phyloP scores from a whole-genome alignment of 306 rosid genomes.

The Vigna hirtella region DNA sequence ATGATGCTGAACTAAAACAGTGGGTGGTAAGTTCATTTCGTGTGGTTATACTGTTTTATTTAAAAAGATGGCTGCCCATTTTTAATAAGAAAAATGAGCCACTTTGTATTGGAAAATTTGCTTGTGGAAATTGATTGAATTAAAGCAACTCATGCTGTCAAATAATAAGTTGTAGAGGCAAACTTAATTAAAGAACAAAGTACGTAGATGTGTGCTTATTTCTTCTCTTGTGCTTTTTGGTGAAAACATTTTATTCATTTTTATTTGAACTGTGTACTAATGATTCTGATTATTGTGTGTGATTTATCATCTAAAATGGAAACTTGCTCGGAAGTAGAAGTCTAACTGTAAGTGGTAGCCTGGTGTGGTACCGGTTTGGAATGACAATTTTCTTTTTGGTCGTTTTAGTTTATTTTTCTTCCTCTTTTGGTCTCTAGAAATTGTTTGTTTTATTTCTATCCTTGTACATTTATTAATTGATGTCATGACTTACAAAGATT shows the following conservation, averaged over 20 bases:
- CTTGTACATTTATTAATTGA: not conserved
- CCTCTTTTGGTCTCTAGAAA: not conserved
- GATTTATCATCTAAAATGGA: slow-evolving; percentile 4
- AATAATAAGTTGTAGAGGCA: not conserved
- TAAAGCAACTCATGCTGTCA: slow-evolving; percentile 31
- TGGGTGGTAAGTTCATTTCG: slow-evolving; percentile 61
- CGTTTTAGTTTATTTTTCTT: not conserved
- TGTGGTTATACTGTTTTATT: slow-evolving; percentile 34
- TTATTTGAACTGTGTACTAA: slow-evolving; percentile 4
- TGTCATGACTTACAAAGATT: not conserved
- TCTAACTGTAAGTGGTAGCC: slow-evolving; percentile 5
- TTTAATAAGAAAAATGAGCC: slow-evolving; percentile 15
- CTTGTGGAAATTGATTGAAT: slow-evolving; percentile 24
- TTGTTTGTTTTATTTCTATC: not conserved
- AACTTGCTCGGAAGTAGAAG: not conserved
- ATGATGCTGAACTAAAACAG: slow-evolving; percentile 50
- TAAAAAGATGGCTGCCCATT: slow-evolving; percentile 25
- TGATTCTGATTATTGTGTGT: slow-evolving; percentile 5
- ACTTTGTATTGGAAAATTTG: not conserved
- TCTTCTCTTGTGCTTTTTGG: slow-evolving; percentile 4
- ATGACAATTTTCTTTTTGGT: not conserved
- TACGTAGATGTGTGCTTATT: not conserved
- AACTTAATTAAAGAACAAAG: not conserved
- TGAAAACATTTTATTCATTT: slow-evolving; percentile 31
- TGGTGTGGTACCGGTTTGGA: not conserved